phyloP scores from a whole-genome alignment of 768 basidiomycete species.

The Bullera alba region DNA sequence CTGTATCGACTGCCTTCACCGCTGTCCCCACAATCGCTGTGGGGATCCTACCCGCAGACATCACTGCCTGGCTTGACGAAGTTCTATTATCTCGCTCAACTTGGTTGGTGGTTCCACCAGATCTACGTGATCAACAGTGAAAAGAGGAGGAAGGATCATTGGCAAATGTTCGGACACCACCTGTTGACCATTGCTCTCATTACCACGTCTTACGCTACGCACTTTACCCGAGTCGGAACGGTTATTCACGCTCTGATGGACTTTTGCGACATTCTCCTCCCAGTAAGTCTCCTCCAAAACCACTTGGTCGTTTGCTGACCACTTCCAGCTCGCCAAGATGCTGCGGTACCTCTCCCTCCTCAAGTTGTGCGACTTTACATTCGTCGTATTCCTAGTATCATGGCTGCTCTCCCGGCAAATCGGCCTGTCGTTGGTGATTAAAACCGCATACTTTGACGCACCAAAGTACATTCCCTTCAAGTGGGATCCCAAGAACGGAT shows the following conservation, averaged over 20 bases:
- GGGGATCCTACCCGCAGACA: slow-evolving; percentile 74
- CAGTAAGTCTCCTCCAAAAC: slow-evolving; percentile 54
- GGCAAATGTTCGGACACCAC: slow-evolving; percentile 95
- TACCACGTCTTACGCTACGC: slow-evolving; percentile 65
- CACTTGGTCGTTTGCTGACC: slow-evolving; percentile 1
- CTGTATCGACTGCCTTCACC: slow-evolving; percentile 61
- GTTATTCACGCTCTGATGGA: slow-evolving; percentile 91
- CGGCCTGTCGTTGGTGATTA: slow-evolving; percentile 67
- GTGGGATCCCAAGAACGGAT: slow-evolving; percentile 59
- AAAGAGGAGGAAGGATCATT: slow-evolving; percentile 81
- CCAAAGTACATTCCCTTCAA: slow-evolving; percentile 52
- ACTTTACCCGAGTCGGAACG: slow-evolving; percentile 83
- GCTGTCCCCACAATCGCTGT: slow-evolving; percentile 61
- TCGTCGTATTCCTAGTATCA: slow-evolving; percentile 73
- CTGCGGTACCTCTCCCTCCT: slow-evolving; percentile 68
- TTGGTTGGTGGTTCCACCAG: slow-evolving; percentile 86
- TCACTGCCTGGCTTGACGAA: slow-evolving; percentile 75
- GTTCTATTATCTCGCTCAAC: slow-evolving; percentile 79
- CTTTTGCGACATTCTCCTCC: slow-evolving; percentile 82
- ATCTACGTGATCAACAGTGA: slow-evolving; percentile 88
- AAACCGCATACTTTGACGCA: slow-evolving; percentile 55
- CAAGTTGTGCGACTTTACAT: slow-evolving; percentile 64
- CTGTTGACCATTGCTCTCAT: slow-evolving; percentile 78
- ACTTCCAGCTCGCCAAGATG: slow-evolving; percentile 79
- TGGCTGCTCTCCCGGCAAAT: slow-evolving; percentile 89